phyloP scores from a whole-genome alignment of 345 rosid species.

The Populus euphratica region DNA sequence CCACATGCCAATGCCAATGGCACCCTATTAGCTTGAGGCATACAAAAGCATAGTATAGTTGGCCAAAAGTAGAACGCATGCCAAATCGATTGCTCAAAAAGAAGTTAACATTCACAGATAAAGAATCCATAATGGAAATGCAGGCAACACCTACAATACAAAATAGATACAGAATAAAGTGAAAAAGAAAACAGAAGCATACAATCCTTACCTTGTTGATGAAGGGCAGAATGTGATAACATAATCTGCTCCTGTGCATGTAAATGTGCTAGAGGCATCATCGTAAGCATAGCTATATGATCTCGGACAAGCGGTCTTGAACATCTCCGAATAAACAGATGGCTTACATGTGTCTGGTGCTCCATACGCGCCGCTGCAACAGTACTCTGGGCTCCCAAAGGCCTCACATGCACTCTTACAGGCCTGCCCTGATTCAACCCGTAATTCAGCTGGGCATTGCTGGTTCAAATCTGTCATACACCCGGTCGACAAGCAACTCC shows the following conservation, averaged over 20 bases:
- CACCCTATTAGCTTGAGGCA: slow-evolving; percentile 10
- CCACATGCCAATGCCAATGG: slow-evolving; percentile 5
- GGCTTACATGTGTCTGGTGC: slow-evolving; percentile 32
- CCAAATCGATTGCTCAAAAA: slow-evolving; percentile 4
- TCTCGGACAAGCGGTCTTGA: slow-evolving; percentile 27
- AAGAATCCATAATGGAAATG: slow-evolving; percentile 1
- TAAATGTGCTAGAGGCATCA: slow-evolving; percentile 28
- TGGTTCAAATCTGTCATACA: slow-evolving; percentile 22
- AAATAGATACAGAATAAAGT: neutral
- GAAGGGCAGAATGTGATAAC: slow-evolving; percentile 34
- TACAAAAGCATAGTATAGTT: slow-evolving; percentile 9
- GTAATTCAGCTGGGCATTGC: slow-evolving; percentile 19
- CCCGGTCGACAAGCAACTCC: slow-evolving; percentile 26
- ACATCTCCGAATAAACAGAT: slow-evolving; percentile 25
- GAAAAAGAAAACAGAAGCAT: neutral
- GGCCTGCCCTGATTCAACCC: slow-evolving; percentile 20
- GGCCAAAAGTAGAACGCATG: slow-evolving; percentile 13
- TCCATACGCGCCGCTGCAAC: slow-evolving; percentile 28
- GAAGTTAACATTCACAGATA: slow-evolving; percentile 18
- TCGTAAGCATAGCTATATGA: slow-evolving; percentile 32
- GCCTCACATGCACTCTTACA: slow-evolving; percentile 36
- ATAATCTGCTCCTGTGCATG: slow-evolving; percentile 27
- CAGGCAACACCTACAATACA: neutral
- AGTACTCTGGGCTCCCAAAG: slow-evolving; percentile 27
- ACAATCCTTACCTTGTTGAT: slow-evolving; percentile 19